Evolutionary conservation across 2,329 filamentous ascomycete species (phyloP).

Genomic region (Neobulgaria alba): DNA sequence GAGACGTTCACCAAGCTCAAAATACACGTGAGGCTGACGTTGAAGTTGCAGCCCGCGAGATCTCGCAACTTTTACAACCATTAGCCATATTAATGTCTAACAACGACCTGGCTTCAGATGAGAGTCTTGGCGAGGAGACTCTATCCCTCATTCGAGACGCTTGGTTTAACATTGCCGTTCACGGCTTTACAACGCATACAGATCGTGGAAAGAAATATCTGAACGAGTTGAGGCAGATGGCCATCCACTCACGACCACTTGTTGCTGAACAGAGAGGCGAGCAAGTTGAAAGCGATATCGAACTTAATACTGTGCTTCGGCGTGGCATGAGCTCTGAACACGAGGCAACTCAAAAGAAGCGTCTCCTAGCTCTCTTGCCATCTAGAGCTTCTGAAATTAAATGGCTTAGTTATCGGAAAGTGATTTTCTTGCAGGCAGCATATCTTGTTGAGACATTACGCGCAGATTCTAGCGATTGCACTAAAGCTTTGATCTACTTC

Average conservation of each 20-base stretch:
- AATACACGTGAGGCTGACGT: constrained; percentile 69
- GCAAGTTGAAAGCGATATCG: constrained; percentile 90
- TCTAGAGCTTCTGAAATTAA: constrained; percentile 70
- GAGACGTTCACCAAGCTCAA: constrained; percentile 69
- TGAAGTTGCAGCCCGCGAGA: constrained; percentile 76
- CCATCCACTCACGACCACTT: constrained; percentile 77
- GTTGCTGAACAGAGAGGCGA: constrained; percentile 84
- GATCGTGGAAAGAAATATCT: constrained; percentile 63
- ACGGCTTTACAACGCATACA: constrained; percentile 75
- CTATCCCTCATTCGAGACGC: constrained; percentile 74
- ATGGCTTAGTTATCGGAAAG: constrained; percentile 77
- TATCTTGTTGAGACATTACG: constrained; percentile 84
- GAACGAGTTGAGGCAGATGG: constrained; percentile 73
- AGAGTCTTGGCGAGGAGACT: constrained; percentile 54
- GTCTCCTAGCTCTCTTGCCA: constrained; percentile 65
- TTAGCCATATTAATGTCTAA: constrained; percentile 75
- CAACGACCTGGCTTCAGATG: constrained; percentile 43
- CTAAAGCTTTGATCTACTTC: constrained; percentile 84
- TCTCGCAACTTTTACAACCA: constrained; percentile 77
- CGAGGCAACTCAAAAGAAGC: constrained; percentile 70
- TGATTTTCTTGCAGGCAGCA: constrained; percentile 85
- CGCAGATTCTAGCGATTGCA: constrained; percentile 81
- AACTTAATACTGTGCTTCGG: constrained; percentile 86
- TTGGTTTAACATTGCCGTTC: constrained; percentile 97
- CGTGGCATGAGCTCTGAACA: constrained; percentile 76